Conservation (phyloP, 345 rosid species). For the Acer negundo region DNA sequence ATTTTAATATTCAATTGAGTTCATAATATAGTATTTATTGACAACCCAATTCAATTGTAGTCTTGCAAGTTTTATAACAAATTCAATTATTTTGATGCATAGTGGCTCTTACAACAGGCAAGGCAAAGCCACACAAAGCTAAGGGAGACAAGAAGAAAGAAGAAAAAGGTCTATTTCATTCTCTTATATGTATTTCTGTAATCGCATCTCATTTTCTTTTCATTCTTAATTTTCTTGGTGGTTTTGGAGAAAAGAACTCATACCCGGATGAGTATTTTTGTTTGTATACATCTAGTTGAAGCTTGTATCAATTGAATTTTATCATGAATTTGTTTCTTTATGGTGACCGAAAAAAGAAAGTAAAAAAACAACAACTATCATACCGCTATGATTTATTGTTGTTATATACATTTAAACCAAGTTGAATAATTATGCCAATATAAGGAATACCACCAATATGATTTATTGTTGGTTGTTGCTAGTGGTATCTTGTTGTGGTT, state of each 20-base stretch:
- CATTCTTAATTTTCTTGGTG: background rate
- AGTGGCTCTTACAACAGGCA: constrained; percentile 93
- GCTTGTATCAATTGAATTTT: background rate
- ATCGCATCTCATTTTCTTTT: background rate
- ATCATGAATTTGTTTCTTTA: background rate
- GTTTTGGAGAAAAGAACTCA: background rate
- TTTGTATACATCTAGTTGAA: background rate
- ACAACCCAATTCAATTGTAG: background rate
- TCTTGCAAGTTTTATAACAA: background rate
- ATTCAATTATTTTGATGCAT: constrained; percentile 16
- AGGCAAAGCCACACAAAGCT: constrained; percentile 67
- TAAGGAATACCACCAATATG: no score
- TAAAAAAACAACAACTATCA: no score
- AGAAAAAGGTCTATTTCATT: constrained; percentile 60
- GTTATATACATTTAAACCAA: no score
- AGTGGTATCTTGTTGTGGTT: no score
- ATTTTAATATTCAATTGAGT: constrained; percentile 28
- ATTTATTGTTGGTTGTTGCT: no score
- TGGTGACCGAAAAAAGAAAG: background rate
- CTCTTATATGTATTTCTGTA: background rate
- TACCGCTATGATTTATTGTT: no score
- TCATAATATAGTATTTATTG: constrained; percentile 20
- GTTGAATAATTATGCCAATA: no score
- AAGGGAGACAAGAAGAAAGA: constrained; percentile 87
- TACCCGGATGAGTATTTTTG: background rate